phyloP scores from a whole-genome alignment of 2,329 filamentous ascomycete species.

The Nemania serpens region DNA sequence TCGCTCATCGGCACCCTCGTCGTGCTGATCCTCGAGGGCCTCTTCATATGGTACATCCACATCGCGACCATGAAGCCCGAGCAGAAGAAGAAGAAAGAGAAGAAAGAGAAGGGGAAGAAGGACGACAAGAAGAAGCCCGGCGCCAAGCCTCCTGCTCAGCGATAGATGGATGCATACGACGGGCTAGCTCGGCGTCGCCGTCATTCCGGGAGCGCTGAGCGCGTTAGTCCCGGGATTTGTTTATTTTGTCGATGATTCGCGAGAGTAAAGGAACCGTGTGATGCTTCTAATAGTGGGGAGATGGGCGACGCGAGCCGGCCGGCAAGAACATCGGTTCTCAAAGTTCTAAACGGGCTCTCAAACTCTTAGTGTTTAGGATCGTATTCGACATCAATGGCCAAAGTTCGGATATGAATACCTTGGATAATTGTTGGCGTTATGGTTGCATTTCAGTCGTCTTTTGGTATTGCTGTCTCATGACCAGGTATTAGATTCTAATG shows the following conservation, averaged over 20 bases:
- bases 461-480: neutral
- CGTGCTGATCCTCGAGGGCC: constrained; percentile 50
- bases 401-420: neutral
- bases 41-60: constrained; percentile 63
- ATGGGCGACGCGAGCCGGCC: too few species aligned
- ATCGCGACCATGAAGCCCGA: constrained; percentile 64
- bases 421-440: neutral
- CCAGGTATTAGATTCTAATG: neutral
- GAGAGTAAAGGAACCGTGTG: too few species aligned
- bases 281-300: too few species aligned
- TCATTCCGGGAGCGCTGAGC: neutral
- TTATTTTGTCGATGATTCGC: too few species aligned
- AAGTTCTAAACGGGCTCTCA: neutral
- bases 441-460: neutral
- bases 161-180: constrained; percentile 20
- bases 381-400: neutral
- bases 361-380: neutral
- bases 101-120: constrained; percentile 45
- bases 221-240: neutral
- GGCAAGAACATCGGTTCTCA: neutral
- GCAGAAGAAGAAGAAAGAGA: constrained; percentile 60
- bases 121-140: constrained; percentile 47
- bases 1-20: constrained; percentile 60
- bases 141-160: constrained; percentile 37
- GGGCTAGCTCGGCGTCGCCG: neutral